Percentiles rank a stretch among this genome's conserved stretches.
These are phyloP conservation scores for Schoenoplectus triqueter DNA, from an alignment of 202 grass and related monocot species.

Conservation along the genomic window DNA sequence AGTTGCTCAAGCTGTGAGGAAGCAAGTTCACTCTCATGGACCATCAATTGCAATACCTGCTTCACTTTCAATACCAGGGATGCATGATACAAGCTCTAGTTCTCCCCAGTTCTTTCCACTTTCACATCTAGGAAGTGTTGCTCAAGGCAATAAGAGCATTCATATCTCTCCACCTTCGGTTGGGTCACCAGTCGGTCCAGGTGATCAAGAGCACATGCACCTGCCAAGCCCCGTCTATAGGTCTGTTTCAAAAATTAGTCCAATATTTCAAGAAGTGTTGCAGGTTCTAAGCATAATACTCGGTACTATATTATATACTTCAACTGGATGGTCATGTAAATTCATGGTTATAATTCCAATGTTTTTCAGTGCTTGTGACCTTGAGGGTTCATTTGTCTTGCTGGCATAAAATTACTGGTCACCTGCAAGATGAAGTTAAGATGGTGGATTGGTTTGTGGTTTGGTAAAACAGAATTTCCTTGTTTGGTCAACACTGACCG, in stretches of 20 bases:
- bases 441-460: too few species aligned
- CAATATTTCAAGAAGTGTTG: not conserved
- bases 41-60: conserved; percentile 54
- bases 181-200: conserved; percentile 47
- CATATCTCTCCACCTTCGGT: conserved; percentile 48
- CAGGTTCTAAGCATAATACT: not conserved
- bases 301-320: not conserved
- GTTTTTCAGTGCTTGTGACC: not conserved
- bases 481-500: not conserved
- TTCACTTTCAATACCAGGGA: conserved; percentile 45
- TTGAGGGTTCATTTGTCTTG: not conserved
- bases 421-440: not conserved
- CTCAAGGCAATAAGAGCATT: conserved; percentile 52
- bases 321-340: not conserved
- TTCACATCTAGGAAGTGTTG: conserved; percentile 54
- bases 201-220: conserved; percentile 57
- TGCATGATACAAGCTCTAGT: conserved; percentile 72
- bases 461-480: too few species aligned
- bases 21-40: conserved; percentile 66
- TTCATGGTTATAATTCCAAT: conserved; percentile 18
- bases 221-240: conserved; percentile 41
- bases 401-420: conserved; percentile 11
- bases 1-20: conserved; percentile 90
- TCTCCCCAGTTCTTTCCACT: conserved; percentile 63
- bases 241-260: conserved; percentile 12